phyloP scores from a whole-genome alignment of 2,329 filamentous ascomycete genomes.

The Trichoderma hamatum region DNA sequence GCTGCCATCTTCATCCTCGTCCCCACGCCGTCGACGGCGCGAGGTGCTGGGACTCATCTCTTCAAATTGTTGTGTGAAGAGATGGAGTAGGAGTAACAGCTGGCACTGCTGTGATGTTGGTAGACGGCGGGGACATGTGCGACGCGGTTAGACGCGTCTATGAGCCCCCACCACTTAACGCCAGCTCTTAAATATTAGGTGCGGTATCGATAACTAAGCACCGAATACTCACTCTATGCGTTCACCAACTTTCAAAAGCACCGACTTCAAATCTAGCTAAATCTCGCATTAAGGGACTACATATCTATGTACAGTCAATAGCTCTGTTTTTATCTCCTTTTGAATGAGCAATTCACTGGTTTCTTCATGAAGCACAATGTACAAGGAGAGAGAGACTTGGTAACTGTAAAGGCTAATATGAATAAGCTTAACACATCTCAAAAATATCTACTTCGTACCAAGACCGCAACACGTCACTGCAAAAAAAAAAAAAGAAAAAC shows the following conservation, averaged over 20 bases:
- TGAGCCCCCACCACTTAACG: conserved; percentile 25
- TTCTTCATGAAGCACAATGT: not conserved
- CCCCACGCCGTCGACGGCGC: conserved; percentile 50
- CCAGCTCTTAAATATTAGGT: not conserved
- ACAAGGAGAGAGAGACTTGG: not conserved
- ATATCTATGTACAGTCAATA: not conserved
- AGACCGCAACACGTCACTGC: not conserved
- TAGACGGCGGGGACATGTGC: not conserved
- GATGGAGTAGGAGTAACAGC: not conserved
- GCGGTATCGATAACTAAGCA: not conserved
- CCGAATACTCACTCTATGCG: not conserved
- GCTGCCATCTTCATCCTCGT: conserved; percentile 41
- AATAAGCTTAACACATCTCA: not conserved
- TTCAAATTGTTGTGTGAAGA: not conserved
- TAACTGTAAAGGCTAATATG: not conserved
- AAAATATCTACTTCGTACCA: not conserved
- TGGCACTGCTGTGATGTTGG: not conserved
- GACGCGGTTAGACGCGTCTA: conserved; percentile 25
- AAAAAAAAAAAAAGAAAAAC: too few relatives aligned
- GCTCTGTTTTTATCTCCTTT: not conserved
- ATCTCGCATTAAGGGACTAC: too few relatives aligned
- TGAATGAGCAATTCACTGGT: not conserved
- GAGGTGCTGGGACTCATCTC: conserved; percentile 38
- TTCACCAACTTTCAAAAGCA: not conserved
- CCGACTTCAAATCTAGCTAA: not conserved